Base-by-base conservation (phyloP, 805 yeast genomes). In the Yarrowia porcina region DNA sequence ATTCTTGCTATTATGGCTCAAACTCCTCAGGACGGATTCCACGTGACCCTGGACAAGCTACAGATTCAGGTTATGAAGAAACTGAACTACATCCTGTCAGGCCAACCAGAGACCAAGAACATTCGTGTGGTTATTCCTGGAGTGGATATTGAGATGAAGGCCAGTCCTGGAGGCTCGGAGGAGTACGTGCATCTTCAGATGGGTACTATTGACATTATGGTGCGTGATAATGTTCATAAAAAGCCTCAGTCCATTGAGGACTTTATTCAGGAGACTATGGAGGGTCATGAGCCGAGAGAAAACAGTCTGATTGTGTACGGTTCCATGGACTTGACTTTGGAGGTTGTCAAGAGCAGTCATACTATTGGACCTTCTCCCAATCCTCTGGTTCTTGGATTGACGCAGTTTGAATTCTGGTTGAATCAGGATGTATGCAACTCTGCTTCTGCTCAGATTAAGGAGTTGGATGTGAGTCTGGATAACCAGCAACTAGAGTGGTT, bases 31-130 rank as follows among this genome's bases (percentile, higher is more conserved):
- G 74, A 76, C 15, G 75, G 80, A 2, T 70, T 84, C 33, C 79
- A 79, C 10, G 76, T 79, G 12, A 76, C 84, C 5, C 74, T 91
- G 67, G 97, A 92, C 71, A 71, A 72, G 17, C 73, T 90, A 15
- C 96, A 92, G 64, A 71, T 82, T 17, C 82, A 83, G 10, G 81
- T 87, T 2, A 77, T 89, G 12, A 72, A 73, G 33, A 73, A 76
- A 25, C 62, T 68, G 59, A 36, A 67, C 21, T 67, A 57, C 8
- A 70, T 74, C 21, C 68, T 80, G 47, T 63, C 67, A 4, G 73
- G 75, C 1, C 66, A 72, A 0, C 73, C 79, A 0, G 67, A 71
- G n/a, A 76, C 79, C 6, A 69, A 70, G 25, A 84, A 80, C 64
- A 13, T 82, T 11, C 75, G 87, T 32, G 63, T 86, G 8, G 79